Evolutionary conservation across 352 stramenopile species (phyloP).

Genomic region (Globisporangium sylvaticum): DNA sequence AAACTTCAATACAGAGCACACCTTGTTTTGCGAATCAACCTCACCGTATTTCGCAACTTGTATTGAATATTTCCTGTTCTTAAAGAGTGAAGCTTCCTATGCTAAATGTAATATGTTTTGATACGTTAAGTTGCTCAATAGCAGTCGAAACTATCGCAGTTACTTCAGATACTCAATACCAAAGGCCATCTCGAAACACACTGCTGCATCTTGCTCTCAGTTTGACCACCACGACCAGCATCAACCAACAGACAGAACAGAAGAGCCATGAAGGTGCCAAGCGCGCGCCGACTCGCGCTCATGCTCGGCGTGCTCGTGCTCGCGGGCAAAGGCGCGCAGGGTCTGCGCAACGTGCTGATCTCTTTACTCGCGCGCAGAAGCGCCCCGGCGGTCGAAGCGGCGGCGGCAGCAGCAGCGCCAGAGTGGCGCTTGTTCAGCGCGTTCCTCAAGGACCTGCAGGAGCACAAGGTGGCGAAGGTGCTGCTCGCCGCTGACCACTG

Average conservation of each 20-base stretch:
- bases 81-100: background rate
- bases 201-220: background rate
- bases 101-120: background rate
- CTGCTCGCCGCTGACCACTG: conserved; percentile 56
- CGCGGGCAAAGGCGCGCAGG: conserved; percentile 30
- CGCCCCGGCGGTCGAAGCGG: conserved; percentile 17
- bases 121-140: background rate
- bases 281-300: conserved; percentile 27
- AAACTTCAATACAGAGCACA: conserved; percentile 3
- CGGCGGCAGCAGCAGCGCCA: conserved; percentile 14
- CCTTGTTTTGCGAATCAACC: background rate
- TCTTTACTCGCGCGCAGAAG: conserved; percentile 10
- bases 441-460: conserved; percentile 53
- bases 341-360: conserved; percentile 22
- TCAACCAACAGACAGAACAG: background rate
- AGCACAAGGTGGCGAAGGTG: conserved; percentile 54
- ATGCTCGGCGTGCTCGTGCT: conserved; percentile 44
- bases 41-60: background rate
- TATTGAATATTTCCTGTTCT: background rate
- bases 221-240: background rate
- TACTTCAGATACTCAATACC: background rate
- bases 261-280: conserved; percentile 16
- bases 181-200: background rate
- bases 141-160: background rate
- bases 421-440: conserved; percentile 66